A percentile compares a stretch with the other conserved stretches of the same genome.
Conservation (phyloP, 148 eudicot genomes). For the Amaranthus palmeri region DNA sequence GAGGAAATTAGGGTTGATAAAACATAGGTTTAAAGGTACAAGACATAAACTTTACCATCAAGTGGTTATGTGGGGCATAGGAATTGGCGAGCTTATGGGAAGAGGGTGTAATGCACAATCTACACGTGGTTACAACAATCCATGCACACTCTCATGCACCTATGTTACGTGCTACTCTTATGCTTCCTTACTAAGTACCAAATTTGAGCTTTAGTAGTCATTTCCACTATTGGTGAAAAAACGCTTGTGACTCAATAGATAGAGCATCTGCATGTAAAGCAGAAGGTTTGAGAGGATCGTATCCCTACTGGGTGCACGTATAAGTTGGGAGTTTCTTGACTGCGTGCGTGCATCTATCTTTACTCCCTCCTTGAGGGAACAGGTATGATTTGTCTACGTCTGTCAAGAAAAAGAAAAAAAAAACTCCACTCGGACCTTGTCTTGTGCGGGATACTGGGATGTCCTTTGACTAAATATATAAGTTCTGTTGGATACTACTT, state of each 20-base stretch:
- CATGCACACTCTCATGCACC: constrained; percentile 34
- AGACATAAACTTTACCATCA: constrained; percentile 23
- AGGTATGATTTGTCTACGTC: no score
- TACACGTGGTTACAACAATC: constrained; percentile 28
- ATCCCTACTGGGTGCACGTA: no score
- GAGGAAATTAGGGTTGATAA: constrained; percentile 16
- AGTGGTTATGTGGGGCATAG: constrained; percentile 23
- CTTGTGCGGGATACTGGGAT: no score
- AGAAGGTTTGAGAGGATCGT: no score
- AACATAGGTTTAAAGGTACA: background rate
- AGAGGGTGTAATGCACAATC: constrained; percentile 25
- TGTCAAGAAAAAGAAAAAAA: no score
- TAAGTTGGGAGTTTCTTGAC: no score
- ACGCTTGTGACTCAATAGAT: background rate
- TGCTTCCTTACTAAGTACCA: background rate
- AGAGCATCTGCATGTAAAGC: no score
- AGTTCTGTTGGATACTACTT: no score
- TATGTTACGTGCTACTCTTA: constrained; percentile 26
- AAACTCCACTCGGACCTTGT: no score
- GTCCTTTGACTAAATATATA: no score
- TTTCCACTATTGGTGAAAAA: background rate
- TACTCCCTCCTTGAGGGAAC: no score
- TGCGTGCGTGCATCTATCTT: no score
- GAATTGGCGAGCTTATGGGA: constrained; percentile 20
- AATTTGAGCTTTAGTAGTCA: background rate